Evolutionary conservation across 306 rosid species (phyloP).

Genomic region (Alnus rubra): DNA sequence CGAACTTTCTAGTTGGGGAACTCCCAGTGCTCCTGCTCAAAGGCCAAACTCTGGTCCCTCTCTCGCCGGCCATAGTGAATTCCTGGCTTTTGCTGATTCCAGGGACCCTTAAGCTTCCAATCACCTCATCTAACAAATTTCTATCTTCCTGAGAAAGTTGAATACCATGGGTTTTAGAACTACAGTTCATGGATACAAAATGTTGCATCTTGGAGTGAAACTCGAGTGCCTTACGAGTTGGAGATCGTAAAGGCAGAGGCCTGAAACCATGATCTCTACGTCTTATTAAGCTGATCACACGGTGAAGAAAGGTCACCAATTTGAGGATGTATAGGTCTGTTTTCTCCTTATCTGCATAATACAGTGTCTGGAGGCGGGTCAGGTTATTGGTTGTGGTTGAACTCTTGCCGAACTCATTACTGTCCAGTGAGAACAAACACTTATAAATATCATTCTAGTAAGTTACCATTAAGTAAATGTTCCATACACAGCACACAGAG

Average conservation of each 20-base stretch:
- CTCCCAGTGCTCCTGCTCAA: conserved; percentile 59
- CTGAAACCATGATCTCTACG: conserved; percentile 51
- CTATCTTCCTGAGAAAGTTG: conserved; percentile 55
- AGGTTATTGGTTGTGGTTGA: conserved; percentile 37
- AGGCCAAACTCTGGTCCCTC: conserved; percentile 31
- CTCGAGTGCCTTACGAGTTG: conserved; percentile 50
- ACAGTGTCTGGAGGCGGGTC: conserved; percentile 80
- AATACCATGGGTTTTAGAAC: conserved; percentile 28
- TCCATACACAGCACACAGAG: neutral
- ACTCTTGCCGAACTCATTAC: conserved; percentile 59
- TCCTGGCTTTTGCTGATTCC: conserved; percentile 75
- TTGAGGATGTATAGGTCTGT: conserved; percentile 65
- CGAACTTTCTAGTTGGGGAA: conserved; percentile 48
- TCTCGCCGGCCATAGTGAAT: conserved; percentile 36
- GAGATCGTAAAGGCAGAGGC: conserved; percentile 56
- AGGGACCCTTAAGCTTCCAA: conserved; percentile 38
- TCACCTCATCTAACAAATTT: conserved; percentile 58
- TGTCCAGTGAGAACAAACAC: conserved; percentile 35
- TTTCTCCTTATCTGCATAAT: conserved; percentile 77
- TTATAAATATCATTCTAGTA: neutral
- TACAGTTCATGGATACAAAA: conserved; percentile 29
- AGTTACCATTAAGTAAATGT: neutral
- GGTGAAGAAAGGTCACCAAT: conserved; percentile 71
- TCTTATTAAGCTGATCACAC: conserved; percentile 55
- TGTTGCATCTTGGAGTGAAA: conserved; percentile 64